Base-by-base conservation (phyloP, 164 flowering plant species). In the Aristolochia californica region DNA sequence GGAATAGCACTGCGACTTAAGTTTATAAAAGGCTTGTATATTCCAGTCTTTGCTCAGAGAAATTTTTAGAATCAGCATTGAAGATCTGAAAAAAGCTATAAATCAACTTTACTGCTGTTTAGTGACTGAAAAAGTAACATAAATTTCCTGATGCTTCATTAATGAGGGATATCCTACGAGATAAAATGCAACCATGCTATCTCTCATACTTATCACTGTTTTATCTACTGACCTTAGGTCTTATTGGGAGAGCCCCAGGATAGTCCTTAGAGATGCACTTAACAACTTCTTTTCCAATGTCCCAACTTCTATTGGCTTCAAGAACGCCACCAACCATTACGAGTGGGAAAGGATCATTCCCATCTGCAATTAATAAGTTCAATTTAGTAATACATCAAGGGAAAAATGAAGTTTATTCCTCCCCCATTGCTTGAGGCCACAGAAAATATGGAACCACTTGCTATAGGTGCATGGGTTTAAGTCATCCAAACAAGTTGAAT, bases 301-400 rank as follows among this genome's bases (percentile, higher is more conserved):
- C 91, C 98, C 95, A 87, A 18, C 65, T 78, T 73, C 69, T 73
- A 66, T 91, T 88, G 45, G 89, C 95, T 78, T 79, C 84, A 68
- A 91, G 94, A 44, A 88, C 97, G 48, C 97, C 95, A 64, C 98
- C 98, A 59, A 93, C 98, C 95, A 93, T 80, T 27, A 93, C 95
- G 59, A 93, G 80, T 26, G 95, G 91, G 63, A 88, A 93, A 66
- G 78, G 70, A 57, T 55, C 76, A 26, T 69, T 77, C 66, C 87
- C 87, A 74, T 85, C 98, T 93, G 94, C 80, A 75, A 64, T 52
- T 44, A 23, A 53, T 30, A 47, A 25, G 22, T n/a, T 8, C 58
- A 61, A 43, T 53, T 34, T 15, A 43, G 13, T 2, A 50, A 50
- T 2, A 23, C 11, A 50, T 10, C 16, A 9, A 34, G 30, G 7